Conservation (phyloP, 352 stramenopile species). For the Phytophthora ohioensis region DNA sequence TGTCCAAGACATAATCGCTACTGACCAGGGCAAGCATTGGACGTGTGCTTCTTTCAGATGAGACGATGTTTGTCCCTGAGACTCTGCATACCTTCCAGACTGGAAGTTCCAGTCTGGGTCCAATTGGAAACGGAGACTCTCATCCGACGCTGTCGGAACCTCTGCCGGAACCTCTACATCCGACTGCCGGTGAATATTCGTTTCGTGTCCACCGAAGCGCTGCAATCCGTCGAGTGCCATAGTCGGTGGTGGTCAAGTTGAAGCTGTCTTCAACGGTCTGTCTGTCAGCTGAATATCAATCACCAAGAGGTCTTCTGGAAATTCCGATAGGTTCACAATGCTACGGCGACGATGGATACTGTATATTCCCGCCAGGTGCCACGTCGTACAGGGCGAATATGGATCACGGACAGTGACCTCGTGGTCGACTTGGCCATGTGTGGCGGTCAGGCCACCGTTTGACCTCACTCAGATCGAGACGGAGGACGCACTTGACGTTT, state of each 20-base stretch:
- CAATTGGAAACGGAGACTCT: not conserved
- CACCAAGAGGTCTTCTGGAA: too few species aligned
- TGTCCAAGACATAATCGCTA: not conserved
- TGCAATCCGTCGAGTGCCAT: not conserved
- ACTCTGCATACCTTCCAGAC: too few species aligned
- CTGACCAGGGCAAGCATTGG: not conserved
- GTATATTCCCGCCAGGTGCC: not conserved
- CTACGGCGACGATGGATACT: too few species aligned
- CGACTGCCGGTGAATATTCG: not conserved
- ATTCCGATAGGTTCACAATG: constrained; percentile 8
- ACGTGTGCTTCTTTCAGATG: constrained; percentile 3
- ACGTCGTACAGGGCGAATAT: constrained; percentile 8
- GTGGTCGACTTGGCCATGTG: not conserved
- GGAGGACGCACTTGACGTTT: constrained; percentile 19
- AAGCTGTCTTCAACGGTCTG: not conserved
- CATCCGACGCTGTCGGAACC: too few species aligned
- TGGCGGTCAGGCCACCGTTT: not conserved
- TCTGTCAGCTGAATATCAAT: too few species aligned
- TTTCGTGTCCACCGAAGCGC: not conserved
- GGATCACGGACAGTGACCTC: too few species aligned
- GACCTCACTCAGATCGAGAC: constrained; percentile 12
- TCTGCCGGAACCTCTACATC: not conserved
- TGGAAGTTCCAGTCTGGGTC: not conserved
- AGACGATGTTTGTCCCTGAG: not conserved
- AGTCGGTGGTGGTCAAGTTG: not conserved